Base-by-base conservation (phyloP, 495 filamentous ascomycete genomes). In the Astrocystis sublimbata region DNA sequence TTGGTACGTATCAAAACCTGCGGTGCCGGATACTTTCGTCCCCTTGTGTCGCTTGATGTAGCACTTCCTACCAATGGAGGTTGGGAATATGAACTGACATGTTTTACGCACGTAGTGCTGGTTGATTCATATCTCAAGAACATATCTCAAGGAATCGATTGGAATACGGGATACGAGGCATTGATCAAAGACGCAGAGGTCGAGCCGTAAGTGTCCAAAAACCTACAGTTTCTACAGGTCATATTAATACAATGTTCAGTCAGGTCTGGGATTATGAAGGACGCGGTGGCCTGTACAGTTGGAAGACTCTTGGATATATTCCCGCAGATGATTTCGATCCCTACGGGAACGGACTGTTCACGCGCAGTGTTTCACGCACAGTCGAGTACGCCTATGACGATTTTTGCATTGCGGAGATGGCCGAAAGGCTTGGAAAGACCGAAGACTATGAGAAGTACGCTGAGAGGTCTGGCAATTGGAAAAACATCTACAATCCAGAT, bases 371-470 rank as follows among this genome's bases (percentile, higher is more conserved):
- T 15, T 89, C 86, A 4, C 75, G 88, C n/a, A 89, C 88, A 0
- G 79, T 90, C 1, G 88, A 90, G 67, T 90, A 91, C 67, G 81
- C 83, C 0, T 90, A 90, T 71, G 83, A 90, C 43, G 88, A 91
- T 71, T 91, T 88, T 66, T 87, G 83, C 50, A 86, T 90, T 58
- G 77, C 87, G 1, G 75, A 84, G 57, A 78, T 90, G 63, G 86
- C 82, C 0, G 71, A 81, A 42, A 78, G 75, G 0, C 69, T 89
- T 51, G 85, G 83, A 4, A 79, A 84, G 23, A 46, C 76, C 2
- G 74, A 69, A 3, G 83, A 87, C 64, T 78, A 81, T 45, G 78
- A 83, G 60, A 88, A 87, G 65, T 89, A 89, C 54, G 68, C 74
- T 0, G 60, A 71, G 26, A 78, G 86, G 13, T 81, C 82, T 24